phyloP scores from a whole-genome alignment of 108 stramenopile species.

The Aurantiochytrium sp. region DNA sequence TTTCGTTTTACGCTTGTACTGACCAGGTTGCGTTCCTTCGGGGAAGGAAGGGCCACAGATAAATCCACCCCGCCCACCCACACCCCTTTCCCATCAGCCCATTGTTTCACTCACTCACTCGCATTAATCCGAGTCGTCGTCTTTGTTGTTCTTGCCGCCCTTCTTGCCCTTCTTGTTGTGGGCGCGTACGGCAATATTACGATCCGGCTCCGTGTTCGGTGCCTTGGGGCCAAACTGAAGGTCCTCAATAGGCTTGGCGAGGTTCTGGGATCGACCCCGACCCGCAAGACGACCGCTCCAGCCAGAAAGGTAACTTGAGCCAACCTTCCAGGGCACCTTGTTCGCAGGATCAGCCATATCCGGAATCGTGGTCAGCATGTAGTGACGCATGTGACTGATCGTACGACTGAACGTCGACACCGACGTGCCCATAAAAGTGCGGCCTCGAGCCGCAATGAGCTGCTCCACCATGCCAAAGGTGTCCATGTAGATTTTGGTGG shows the following conservation, averaged over 20 bases:
- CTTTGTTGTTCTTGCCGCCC: too few species aligned
- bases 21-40: too few species aligned
- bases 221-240: neutral
- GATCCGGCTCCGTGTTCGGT: neutral
- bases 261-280: neutral
- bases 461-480: slow-evolving; percentile 7
- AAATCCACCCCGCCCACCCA: too few species aligned
- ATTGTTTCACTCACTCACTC: neutral
- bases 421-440: neutral
- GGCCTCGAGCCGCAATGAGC: neutral
- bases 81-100: neutral
- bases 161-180: too few species aligned
- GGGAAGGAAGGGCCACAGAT: too few species aligned
- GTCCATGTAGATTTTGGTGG: neutral
- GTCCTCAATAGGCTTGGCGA: neutral
- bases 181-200: neutral
- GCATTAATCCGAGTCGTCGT: neutral
- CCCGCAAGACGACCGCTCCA: neutral
- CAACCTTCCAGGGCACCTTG: neutral
- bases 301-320: neutral
- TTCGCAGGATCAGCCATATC: neutral
- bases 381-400: neutral
- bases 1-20: too few species aligned
- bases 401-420: neutral
- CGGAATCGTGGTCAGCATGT: neutral